Percentiles rank a stretch among this genome's conserved stretches.
These are phyloP conservation scores for Alternaria sp. DNA, from an alignment of 2,329 filamentous ascomycete genomes.

Conservation along the genomic window DNA sequence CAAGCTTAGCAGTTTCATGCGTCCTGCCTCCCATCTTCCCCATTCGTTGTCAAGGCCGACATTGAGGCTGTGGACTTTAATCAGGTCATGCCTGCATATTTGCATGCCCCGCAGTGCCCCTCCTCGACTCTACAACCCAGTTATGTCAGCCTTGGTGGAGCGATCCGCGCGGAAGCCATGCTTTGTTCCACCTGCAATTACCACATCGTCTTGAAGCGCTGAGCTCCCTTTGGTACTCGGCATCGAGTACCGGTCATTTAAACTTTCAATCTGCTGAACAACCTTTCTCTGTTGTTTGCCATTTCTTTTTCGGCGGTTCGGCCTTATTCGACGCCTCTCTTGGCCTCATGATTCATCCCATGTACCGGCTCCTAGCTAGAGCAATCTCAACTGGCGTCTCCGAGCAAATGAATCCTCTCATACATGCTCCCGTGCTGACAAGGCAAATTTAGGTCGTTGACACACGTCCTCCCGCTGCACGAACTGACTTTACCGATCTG, in stretches of 20 bases:
- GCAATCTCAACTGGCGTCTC: slow-evolving; percentile 19
- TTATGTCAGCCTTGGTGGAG: slow-evolving; percentile 21
- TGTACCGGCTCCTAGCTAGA: slow-evolving; percentile 22
- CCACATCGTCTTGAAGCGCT: slow-evolving; percentile 18
- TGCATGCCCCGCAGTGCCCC: slow-evolving; percentile 35
- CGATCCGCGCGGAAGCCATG: slow-evolving; percentile 15
- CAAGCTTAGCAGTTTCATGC: slow-evolving; percentile 18
- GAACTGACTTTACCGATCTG: slow-evolving; percentile 82
- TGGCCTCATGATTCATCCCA: slow-evolving; percentile 19
- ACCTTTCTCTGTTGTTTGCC: slow-evolving; percentile 13
- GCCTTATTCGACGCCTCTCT: slow-evolving; percentile 19
- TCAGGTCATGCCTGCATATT: slow-evolving; percentile 24
- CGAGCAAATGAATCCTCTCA: slow-evolving; percentile 21
- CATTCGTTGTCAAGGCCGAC: slow-evolving; percentile 24
- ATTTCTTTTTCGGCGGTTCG: slow-evolving; percentile 27
- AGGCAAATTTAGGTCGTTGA: slow-evolving; percentile 71
- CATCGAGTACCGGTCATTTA: slow-evolving; percentile 1
- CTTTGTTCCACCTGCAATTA: slow-evolving; percentile 16
- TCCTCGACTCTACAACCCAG: slow-evolving; percentile 16
- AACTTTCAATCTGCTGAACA: background rate
- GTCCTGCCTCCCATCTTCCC: slow-evolving; percentile 7
- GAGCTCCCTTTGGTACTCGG: slow-evolving; percentile 10
- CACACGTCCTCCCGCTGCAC: slow-evolving; percentile 76
- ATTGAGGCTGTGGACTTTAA: slow-evolving; percentile 28
- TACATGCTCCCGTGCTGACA: slow-evolving; percentile 34